Evolutionary conservation across 495 filamentous ascomycete species (phyloP).

Genomic region (Penicillium malachiteum): DNA sequence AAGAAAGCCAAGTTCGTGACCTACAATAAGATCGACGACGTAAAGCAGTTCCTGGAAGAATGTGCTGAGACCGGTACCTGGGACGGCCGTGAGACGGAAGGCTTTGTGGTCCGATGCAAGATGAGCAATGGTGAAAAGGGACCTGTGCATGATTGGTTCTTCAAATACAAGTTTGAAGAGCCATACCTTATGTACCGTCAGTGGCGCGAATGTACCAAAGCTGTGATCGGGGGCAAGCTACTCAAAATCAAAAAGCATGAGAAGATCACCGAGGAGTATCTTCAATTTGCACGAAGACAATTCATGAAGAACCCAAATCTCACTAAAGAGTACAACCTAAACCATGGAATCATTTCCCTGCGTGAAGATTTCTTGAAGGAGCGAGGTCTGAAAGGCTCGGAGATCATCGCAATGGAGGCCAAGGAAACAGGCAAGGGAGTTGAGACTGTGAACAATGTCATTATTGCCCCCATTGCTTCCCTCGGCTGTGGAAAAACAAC

Average conservation of each 20-base stretch:
- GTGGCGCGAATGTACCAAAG: slow-evolving; percentile 96
- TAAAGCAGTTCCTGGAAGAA: slow-evolving; percentile 76
- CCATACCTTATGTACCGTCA: slow-evolving; percentile 98
- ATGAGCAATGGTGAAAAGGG: slow-evolving; percentile 49
- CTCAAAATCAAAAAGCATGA: slow-evolving; percentile 82
- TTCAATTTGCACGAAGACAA: slow-evolving; percentile 72
- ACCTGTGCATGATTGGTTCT: slow-evolving; percentile 86
- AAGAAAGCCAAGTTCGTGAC: slow-evolving; percentile 79
- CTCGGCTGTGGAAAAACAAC: slow-evolving; percentile 98
- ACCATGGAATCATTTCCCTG: slow-evolving; percentile 94
- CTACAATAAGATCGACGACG: slow-evolving; percentile 68
- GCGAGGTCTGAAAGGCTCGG: slow-evolving; percentile 79
- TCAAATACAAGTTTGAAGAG: slow-evolving; percentile 99
- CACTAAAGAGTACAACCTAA: slow-evolving; percentile 67
- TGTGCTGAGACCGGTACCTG: slow-evolving; percentile 85
- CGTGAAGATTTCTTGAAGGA: slow-evolving; percentile 81
- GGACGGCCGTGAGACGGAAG: slow-evolving; percentile 88
- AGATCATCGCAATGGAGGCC: slow-evolving; percentile 70
- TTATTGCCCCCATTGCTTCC: slow-evolving; percentile 84
- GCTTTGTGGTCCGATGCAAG: slow-evolving; percentile 93
- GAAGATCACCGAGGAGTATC: slow-evolving; percentile 87
- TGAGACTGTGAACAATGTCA: slow-evolving; percentile 59
- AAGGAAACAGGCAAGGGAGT: slow-evolving; percentile 28
- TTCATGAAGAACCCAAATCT: slow-evolving; percentile 64
- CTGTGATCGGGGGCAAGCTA: slow-evolving; percentile 71